Evolutionary conservation across 208 protist species (phyloP).

Genomic region (Leishmania martiniquensis): DNA sequence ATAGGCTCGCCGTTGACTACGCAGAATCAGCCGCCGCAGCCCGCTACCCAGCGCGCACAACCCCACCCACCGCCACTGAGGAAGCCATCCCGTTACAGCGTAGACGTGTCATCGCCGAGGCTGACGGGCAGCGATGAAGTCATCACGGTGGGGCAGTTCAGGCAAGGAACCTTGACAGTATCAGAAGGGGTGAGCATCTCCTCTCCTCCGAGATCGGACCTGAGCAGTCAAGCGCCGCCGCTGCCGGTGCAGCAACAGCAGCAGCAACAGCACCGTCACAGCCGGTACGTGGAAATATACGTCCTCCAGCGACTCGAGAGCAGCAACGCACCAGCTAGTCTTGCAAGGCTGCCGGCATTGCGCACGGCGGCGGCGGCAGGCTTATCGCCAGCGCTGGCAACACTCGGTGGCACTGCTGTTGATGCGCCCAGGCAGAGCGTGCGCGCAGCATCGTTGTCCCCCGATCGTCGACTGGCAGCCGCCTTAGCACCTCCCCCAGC

Average conservation of each 20-base stretch:
- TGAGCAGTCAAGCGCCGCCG: background rate
- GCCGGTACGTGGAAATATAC: slow-evolving; percentile 14
- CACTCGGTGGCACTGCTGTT: background rate
- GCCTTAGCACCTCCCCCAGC: background rate
- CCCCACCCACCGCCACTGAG: background rate
- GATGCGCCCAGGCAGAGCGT: background rate
- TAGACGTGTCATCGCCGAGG: slow-evolving; percentile 3
- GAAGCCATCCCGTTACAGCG: background rate
- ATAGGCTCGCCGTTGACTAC: background rate
- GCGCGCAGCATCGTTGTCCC: background rate
- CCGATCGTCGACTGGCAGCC: background rate
- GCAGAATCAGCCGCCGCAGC: background rate
- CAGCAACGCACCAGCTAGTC: background rate
- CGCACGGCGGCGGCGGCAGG: background rate
- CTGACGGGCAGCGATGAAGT: slow-evolving; percentile 1
- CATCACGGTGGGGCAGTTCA: background rate
- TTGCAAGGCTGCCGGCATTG: background rate
- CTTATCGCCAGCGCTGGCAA: no score
- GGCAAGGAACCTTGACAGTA: background rate
- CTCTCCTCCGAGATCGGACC: background rate
- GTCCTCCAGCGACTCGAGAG: slow-evolving; percentile 31
- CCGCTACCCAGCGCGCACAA: background rate
- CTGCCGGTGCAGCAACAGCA: background rate
- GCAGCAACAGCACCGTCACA: background rate
- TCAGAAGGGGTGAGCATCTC: background rate